A percentile compares a stretch with the other conserved stretches of the same genome.
phyloP scores from a whole-genome alignment of 2,329 filamentous ascomycete species.

The Aspergillus versicolor region DNA sequence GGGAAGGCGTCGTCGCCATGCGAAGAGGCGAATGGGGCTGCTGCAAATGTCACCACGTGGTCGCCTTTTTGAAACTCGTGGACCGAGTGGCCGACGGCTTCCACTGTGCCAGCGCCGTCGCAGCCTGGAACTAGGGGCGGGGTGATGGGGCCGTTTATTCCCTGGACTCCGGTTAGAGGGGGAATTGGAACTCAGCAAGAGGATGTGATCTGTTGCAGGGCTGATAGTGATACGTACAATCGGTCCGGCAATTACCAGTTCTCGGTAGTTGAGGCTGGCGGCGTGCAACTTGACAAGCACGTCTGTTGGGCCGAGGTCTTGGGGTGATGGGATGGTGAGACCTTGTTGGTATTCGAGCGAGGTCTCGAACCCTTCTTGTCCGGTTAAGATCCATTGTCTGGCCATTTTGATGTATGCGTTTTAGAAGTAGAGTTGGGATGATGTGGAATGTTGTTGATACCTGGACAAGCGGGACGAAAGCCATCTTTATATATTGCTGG shows the following conservation, averaged over 20 bases:
- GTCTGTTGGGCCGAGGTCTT: neutral
- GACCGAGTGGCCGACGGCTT: slow-evolving; percentile 1
- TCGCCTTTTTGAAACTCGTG: neutral
- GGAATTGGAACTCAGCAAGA: neutral
- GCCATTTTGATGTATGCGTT: neutral
- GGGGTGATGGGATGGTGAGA: slow-evolving; percentile 2
- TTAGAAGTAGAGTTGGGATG: neutral
- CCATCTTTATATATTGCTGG: neutral
- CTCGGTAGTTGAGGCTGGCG: slow-evolving; percentile 11
- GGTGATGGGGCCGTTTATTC: slow-evolving; percentile 5
- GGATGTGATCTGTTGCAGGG: neutral
- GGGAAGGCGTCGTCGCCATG: neutral
- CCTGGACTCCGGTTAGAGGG: neutral
- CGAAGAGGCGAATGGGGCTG: neutral
- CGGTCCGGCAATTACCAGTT: slow-evolving; percentile 5
- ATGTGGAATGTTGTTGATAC: neutral
- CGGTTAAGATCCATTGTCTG: slow-evolving; percentile 6
- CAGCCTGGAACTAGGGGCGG: slow-evolving; percentile 5
- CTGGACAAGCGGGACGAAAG: neutral
- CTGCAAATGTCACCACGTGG: slow-evolving; percentile 3
- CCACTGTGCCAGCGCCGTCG: slow-evolving; percentile 7
- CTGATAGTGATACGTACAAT: neutral
- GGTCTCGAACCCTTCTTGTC: slow-evolving; percentile 9
- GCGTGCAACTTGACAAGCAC: slow-evolving; percentile 8
- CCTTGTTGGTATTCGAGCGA: slow-evolving; percentile 9